Evolutionary conservation across 768 basidiomycete genomes (phyloP), one percentile per base, ranked within the genome.

Genomic region (Termitomyces sp.): DNA sequence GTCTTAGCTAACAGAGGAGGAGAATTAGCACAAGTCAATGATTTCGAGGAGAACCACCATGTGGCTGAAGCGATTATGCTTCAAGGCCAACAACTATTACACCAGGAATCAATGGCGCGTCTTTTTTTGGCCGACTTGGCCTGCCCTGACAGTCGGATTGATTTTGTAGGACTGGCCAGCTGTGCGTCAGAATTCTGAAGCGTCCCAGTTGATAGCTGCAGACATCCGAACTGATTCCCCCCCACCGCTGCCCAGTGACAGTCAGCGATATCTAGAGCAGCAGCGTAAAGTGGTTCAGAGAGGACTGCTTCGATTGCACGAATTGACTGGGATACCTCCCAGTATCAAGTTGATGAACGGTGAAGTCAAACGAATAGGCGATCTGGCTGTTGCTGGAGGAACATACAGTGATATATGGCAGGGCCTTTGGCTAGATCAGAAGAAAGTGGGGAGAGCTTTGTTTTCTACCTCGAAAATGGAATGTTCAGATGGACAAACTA

Each of bases 401-500:
- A 74, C 74, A 23, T 82, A 82, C 60, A 83, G 82, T 64, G 79
- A 84, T 55, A 75, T 86, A 43, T 85, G 75, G 71, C 66, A 76
- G 57, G 85, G 84, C 18, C 71, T 64, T 33, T 86, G 84, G 85
- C 66, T 85, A 14, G 78, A 74, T n/a, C 75, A 75, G 62, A 76
- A 81, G 63, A 82, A 80, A 72, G 83, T 79, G 56, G 23, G 57
- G 18, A 56, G 40, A 43, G 23, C 4, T 16, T 35, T 7, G 9
- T 32, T 36, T 35, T 23, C 1, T 6, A n/a, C 20, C 13, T 9
- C 23, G 20, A n/a, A 20, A 26, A 12, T 18, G n/a, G 16, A 9
- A 26, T 38, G 30, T 50, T 55, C 23, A 55, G 32, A 18, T 53
- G 26, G 56, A 12, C 53, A 41, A 43, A n/a, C 6, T 33, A 84